Evolutionary conservation across 768 basidiomycete genomes (phyloP).

Genomic region (Stropharia rugosoannulata): DNA sequence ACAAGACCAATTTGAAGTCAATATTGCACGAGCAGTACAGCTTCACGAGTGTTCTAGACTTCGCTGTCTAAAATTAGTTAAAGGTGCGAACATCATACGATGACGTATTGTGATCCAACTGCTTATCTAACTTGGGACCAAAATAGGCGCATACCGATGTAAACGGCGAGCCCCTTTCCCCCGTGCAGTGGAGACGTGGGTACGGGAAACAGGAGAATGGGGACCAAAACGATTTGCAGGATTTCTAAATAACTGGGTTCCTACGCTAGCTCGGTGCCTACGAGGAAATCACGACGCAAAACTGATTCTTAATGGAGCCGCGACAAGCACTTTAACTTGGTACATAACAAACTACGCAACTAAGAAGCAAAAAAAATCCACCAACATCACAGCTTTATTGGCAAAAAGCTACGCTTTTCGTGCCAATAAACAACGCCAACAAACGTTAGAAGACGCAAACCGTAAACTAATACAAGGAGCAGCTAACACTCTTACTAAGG

Average conservation of each 20-base stretch:
- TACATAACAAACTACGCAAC: constrained; percentile 2
- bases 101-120: neutral
- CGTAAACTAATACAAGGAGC: constrained; percentile 32
- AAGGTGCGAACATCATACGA: neutral
- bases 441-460: constrained; percentile 8
- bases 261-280: neutral
- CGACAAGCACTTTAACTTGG: constrained; percentile 2
- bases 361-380: neutral
- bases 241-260: constrained; percentile 3
- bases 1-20: neutral
- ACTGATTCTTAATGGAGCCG: constrained; percentile 1
- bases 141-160: neutral
- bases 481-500: constrained; percentile 25
- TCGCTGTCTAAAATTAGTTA: neutral
- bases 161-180: constrained; percentile 3
- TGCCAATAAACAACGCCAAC: neutral
- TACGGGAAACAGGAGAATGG: neutral
- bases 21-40: neutral
- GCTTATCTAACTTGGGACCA: too few relatives aligned
- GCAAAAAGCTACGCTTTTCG: neutral
- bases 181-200: neutral
- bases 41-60: neutral
- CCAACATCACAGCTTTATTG: neutral
- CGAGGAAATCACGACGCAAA: neutral
- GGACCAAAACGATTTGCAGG: neutral